phyloP scores from a whole-genome alignment of 106 monocot species.

The Apostasia ramifera region DNA sequence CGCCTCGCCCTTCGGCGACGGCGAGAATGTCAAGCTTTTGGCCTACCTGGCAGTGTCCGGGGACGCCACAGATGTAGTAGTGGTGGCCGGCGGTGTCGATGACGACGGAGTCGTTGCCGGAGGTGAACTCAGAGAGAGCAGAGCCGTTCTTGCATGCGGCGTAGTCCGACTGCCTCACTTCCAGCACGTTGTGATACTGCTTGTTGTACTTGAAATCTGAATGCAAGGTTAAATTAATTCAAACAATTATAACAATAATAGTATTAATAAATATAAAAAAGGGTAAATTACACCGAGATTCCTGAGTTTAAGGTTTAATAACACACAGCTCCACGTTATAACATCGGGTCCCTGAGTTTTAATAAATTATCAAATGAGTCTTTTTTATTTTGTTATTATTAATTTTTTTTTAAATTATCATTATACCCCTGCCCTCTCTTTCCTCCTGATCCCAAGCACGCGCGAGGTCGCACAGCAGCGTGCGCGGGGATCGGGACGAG shows the following conservation, averaged over 20 bases:
- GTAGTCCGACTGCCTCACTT: constrained; percentile 19
- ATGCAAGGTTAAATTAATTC: neutral
- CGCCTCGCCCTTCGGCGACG: neutral
- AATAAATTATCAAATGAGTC: too few species aligned
- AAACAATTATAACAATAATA: neutral
- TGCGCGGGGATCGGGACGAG: too few species aligned
- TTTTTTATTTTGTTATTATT: too few species aligned
- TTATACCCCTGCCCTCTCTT: too few species aligned
- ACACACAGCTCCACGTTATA: too few species aligned
- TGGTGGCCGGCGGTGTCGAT: constrained; percentile 13
- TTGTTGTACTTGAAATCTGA: constrained; percentile 25
- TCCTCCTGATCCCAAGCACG: too few species aligned
- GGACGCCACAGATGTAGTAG: constrained; percentile 39
- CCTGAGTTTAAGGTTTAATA: too few species aligned
- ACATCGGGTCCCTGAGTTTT: too few species aligned
- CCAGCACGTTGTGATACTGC: constrained; percentile 25
- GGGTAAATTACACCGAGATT: neutral
- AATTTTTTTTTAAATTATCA: too few species aligned
- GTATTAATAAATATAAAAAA: neutral
- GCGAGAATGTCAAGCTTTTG: constrained; percentile 18
- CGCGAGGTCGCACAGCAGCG: too few species aligned
- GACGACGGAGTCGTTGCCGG: constrained; percentile 16
- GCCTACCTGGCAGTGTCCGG: constrained; percentile 25
- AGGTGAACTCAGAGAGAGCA: constrained; percentile 7
- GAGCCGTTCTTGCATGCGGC: constrained; percentile 15